Evolutionary conservation across 2,329 filamentous ascomycete species (phyloP).

Genomic region (Sporothrix mexicana): DNA sequence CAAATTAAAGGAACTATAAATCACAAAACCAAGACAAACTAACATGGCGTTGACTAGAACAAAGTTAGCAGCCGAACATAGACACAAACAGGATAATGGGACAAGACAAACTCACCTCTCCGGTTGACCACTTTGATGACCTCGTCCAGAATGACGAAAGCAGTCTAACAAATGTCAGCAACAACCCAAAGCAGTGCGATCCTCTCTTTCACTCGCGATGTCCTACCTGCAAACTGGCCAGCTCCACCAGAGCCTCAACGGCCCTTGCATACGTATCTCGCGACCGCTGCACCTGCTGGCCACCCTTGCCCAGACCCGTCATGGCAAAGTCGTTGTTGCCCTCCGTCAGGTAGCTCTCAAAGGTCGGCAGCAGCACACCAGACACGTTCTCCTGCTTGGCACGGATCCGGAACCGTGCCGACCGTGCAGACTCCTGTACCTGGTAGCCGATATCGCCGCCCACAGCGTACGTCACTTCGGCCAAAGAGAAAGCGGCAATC

Average conservation of each 20-base stretch:
- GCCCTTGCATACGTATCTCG: slow-evolving; percentile 95
- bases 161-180: slow-evolving; percentile 63
- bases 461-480: slow-evolving; percentile 96
- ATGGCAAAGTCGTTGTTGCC: slow-evolving; percentile 94
- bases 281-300: slow-evolving; percentile 94
- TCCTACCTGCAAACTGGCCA: slow-evolving; percentile 79
- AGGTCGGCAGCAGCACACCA: slow-evolving; percentile 90
- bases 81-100: neutral
- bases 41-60: slow-evolving; percentile 86
- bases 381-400: slow-evolving; percentile 99
- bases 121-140: slow-evolving; percentile 99
- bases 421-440: slow-evolving; percentile 93
- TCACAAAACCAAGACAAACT: slow-evolving; percentile 43
- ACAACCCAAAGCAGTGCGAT: neutral
- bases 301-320: slow-evolving; percentile 94
- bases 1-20: neutral
- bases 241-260: slow-evolving; percentile 92
- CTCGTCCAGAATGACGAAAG: slow-evolving; percentile 96
- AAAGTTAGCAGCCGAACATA: slow-evolving; percentile 43
- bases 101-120: slow-evolving; percentile 65
- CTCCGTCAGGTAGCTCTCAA: slow-evolving; percentile 88
- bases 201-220: too few species aligned
- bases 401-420: slow-evolving; percentile 88
- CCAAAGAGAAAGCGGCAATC: slow-evolving; percentile 95
- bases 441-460: slow-evolving; percentile 96